Percentiles rank a stretch among this genome's conserved stretches.
Evolutionary conservation across 352 stramenopile genomes (phyloP).

Genomic region (Globisporangium canariense): DNA sequence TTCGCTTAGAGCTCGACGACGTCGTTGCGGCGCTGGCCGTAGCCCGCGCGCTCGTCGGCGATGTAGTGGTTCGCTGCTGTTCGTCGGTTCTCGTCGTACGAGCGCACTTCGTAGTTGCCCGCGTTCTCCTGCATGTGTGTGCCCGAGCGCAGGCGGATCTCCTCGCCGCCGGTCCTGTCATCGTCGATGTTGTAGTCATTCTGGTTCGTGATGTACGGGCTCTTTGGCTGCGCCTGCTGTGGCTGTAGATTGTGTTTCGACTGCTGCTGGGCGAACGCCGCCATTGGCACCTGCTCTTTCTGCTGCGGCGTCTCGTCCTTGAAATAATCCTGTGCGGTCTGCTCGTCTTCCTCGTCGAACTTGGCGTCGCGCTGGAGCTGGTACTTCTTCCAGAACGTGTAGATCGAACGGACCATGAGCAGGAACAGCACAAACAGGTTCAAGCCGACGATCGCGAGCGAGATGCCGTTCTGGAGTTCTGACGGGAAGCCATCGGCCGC

Average conservation of each 20-base stretch:
- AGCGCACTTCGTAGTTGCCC: constrained; percentile 27
- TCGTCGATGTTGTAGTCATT: constrained; percentile 22
- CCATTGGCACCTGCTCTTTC: constrained; percentile 27
- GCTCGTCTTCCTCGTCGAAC: constrained; percentile 54
- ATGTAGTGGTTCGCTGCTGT: constrained; percentile 56
- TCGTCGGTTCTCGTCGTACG: constrained; percentile 36
- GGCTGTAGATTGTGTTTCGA: constrained; percentile 5
- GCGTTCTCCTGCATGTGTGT: constrained; percentile 37
- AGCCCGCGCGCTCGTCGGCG: constrained; percentile 32
- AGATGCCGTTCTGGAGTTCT: constrained; percentile 65
- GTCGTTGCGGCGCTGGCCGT: constrained; percentile 51
- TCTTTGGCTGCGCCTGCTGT: constrained; percentile 24
- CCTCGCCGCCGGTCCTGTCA: constrained; percentile 38
- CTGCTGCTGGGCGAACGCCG: constrained; percentile 14
- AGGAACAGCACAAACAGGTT: constrained; percentile 67
- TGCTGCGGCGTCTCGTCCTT: constrained; percentile 55
- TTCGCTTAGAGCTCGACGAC: constrained; percentile 49
- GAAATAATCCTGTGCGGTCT: constrained; percentile 60
- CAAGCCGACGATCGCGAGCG: constrained; percentile 60
- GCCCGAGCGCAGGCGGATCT: constrained; percentile 53
- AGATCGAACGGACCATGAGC: constrained; percentile 64
- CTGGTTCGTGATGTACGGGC: constrained; percentile 38
- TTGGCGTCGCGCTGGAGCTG: constrained; percentile 59
- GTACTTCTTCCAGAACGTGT: constrained; percentile 72
- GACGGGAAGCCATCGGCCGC: constrained; percentile 51